Percentiles rank a stretch among this genome's conserved stretches.
phyloP scores from a whole-genome alignment of 2,329 filamentous ascomycete genomes.

The Sporothrix globosa region DNA sequence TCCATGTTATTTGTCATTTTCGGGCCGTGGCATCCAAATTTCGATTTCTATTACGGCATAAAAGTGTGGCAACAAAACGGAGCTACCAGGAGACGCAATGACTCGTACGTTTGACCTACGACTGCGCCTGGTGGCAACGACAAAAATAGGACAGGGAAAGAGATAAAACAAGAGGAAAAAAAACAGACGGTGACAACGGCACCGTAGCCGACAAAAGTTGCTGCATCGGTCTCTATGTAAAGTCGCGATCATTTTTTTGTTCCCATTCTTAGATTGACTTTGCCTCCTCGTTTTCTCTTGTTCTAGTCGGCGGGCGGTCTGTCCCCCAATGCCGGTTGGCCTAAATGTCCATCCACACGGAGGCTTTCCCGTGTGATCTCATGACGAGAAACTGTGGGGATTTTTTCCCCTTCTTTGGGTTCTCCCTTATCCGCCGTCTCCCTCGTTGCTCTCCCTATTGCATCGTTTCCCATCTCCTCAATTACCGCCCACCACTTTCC shows the following conservation, averaged over 20 bases:
- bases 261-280: background rate
- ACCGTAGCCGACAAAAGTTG: conserved; percentile 5
- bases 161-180: too few relatives aligned
- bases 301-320: background rate
- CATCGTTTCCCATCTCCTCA: background rate
- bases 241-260: background rate
- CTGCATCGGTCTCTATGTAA: conserved; percentile 3
- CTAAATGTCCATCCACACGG: conserved; percentile 23
- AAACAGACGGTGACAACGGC: background rate
- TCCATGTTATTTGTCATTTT: background rate
- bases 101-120: background rate
- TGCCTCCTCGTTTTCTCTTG: background rate
- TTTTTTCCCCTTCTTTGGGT: background rate
- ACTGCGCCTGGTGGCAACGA: conserved; percentile 23
- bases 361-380: conserved; percentile 26
- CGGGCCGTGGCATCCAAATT: conserved; percentile 17
- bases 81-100: conserved; percentile 3
- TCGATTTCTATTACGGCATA: conserved; percentile 22
- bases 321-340: background rate
- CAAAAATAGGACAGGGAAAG: conserved; percentile 20
- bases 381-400: conserved; percentile 29
- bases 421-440: background rate
- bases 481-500: background rate
- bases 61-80: conserved; percentile 18
- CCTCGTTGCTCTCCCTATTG: background rate